Evolutionary conservation across 1,284 basidiomycete genomes (phyloP), one percentile per base, ranked within the genome.

Genomic region (Sanguinoderma infundibulare): DNA sequence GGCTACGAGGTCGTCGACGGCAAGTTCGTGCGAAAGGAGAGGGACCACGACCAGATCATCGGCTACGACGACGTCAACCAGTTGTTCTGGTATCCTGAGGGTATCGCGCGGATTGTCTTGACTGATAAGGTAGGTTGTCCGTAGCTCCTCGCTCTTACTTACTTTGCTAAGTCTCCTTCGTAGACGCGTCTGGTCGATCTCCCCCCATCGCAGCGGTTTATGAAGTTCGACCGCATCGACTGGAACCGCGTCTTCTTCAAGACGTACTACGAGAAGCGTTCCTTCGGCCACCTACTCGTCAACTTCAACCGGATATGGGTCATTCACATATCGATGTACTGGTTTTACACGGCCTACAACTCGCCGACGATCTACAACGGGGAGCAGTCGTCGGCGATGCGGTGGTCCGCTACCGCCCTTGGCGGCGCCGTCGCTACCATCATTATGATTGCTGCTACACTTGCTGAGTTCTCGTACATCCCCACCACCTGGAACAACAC

Each of bases 51-150:
- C 65, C 84, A 91, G 68, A 95, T 98, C 72, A 98, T 99, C 73
- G 98, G 97, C 12, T 99, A 99, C 74, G 97, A 99, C 76, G 97
- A 99, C 77, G 92, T 99, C 71, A 99, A 99, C 76, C 97, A 99
- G 76, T 81, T 99, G 49, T 99, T 99, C 79, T 99, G 97, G 97
- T 99, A 99, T 76, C 98, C 98, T 5, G 98, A 99, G 72, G 98
- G 98, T 42, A 97, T 99, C 70, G 92, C 95, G 30, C 85, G 95
- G 42, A 98, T 99, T 70, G 84, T 89, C 14, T 83, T 98, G 42
- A 86, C 81, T 24, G 95, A 98, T 82, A 96, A 95, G 83, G 92
- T 92, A 69, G 36, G 78, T 67, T 22, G 32, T 15, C n/a, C 28
- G 1, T 5, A 14, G n/a, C n/a, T n/a, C n/a, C n/a, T n/a, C n/a